phyloP scores from a whole-genome alignment of 768 basidiomycete genomes.

The Leccinum obscurum region DNA sequence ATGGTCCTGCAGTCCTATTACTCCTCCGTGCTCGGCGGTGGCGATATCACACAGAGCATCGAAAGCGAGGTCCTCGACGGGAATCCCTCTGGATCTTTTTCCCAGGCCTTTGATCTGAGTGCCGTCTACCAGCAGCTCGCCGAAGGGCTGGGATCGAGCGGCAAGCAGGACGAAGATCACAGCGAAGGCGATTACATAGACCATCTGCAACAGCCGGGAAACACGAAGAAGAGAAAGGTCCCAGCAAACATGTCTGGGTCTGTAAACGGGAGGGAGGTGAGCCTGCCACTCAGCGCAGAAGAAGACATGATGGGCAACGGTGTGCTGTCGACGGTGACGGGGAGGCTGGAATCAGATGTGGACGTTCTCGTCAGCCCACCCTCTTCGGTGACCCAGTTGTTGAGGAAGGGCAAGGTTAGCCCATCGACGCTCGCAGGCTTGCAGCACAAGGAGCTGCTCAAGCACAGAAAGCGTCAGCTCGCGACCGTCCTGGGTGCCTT shows the following conservation, averaged over 20 bases:
- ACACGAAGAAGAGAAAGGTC: constrained; percentile 88
- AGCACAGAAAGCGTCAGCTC: constrained; percentile 66
- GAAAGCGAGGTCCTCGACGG: constrained; percentile 18
- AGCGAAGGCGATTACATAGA: constrained; percentile 65
- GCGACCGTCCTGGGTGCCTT: constrained; percentile 67
- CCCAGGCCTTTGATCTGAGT: constrained; percentile 30
- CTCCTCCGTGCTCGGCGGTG: constrained; percentile 52
- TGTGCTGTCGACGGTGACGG: constrained; percentile 21
- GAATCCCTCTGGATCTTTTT: constrained; percentile 21
- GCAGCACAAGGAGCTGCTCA: constrained; percentile 75
- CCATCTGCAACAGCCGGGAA: constrained; percentile 73
- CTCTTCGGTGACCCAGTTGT: constrained; percentile 20
- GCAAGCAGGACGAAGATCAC: constrained; percentile 50
- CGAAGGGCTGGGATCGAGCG: constrained; percentile 23
- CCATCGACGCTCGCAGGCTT: constrained; percentile 66
- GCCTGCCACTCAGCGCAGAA: constrained; percentile 43
- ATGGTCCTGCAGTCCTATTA: constrained; percentile 67
- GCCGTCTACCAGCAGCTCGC: constrained; percentile 27
- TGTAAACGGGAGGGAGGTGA: constrained; percentile 42
- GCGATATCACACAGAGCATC: constrained; percentile 37
- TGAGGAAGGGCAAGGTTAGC: constrained; percentile 48
- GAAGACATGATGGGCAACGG: constrained; percentile 38
- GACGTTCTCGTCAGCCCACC: constrained; percentile 22
- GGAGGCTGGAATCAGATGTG: constrained; percentile 26
- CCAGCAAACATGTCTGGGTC: constrained; percentile 57